Evolutionary conservation across 164 flowering plant genomes (phyloP), one percentile per base, ranked within the genome.

Genomic region (Umbilicus rupestris): DNA sequence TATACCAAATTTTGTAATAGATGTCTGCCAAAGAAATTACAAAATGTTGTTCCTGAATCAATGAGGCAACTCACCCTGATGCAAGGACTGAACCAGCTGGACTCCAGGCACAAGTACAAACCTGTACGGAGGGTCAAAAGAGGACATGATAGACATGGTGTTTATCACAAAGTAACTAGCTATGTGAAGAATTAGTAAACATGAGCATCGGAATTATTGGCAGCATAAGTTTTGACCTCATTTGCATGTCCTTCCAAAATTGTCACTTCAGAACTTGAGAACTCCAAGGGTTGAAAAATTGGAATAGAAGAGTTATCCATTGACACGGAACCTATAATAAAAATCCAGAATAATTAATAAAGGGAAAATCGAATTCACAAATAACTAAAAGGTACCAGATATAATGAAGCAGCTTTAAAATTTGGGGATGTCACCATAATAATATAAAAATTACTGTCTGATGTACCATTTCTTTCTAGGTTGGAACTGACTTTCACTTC

Each of bases 31-130:
- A 22, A 9, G 8, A 50, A 50, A n/a, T 50, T 22, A 7, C 7
- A 50, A 50, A 20, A 47, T 47, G 20, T 47, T 47, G 8, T 4
- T 10, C 22, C 52, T 8, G 45, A 42, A 16, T 17, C 49, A 60
- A 60, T 17, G 6, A 31, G 41, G 28, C 28, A 55, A 76, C 97
- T 44, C 69, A 93, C 98, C 99, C 99, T 59, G 99, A 89, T 63
- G 99, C 99, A 75, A 94, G 88, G 71, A 94, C 89, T 29, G 95
- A 87, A 57, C 96, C 96, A 14, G 83, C 64, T 45, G 99, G 99
- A 75, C 94, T 87, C 99, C 99, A 94, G 62, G 97, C 95, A 78
- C 99, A 94, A 72, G 85, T 93, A 76, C 91, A 94, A 72, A 94
- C 99, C 99, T 94, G 74, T 1, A 73, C 33, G 65, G 62, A 33